Evolutionary conservation across 352 stramenopile species (phyloP).

Genomic region (Pythium dissotocum): DNA sequence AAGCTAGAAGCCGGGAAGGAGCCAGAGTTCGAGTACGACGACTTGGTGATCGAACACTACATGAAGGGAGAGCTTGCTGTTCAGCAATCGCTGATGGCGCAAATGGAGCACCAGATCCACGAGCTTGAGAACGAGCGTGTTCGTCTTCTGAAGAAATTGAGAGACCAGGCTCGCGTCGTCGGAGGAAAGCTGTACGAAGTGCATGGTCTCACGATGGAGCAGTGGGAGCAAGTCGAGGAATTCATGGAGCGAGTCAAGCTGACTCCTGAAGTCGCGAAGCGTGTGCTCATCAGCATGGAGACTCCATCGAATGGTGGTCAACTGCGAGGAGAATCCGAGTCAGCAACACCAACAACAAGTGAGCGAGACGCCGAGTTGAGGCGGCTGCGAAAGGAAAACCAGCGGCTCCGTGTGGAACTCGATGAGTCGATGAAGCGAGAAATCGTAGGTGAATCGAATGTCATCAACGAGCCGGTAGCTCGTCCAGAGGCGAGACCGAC

Average conservation of each 20-base stretch:
- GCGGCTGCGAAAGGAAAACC: slow-evolving; percentile 37
- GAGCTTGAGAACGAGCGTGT: slow-evolving; percentile 66
- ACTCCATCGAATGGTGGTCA: neutral
- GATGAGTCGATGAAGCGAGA: slow-evolving; percentile 13
- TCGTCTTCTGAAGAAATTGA: slow-evolving; percentile 52
- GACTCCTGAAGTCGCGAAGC: slow-evolving; percentile 54
- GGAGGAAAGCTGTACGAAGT: slow-evolving; percentile 55
- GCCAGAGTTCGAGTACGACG: slow-evolving; percentile 57
- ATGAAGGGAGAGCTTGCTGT: slow-evolving; percentile 60
- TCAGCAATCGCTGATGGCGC: slow-evolving; percentile 50
- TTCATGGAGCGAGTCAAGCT: slow-evolving; percentile 69
- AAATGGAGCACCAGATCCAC: slow-evolving; percentile 65
- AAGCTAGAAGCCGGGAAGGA: slow-evolving; percentile 56
- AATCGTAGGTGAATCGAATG: neutral
- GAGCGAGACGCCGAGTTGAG: neutral
- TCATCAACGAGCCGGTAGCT: neutral
- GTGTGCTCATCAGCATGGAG: slow-evolving; percentile 31
- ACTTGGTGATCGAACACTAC: slow-evolving; percentile 50
- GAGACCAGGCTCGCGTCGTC: slow-evolving; percentile 51
- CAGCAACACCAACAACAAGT: neutral
- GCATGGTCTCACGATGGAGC: slow-evolving; percentile 55
- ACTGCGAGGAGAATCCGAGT: neutral
- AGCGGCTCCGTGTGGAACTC: slow-evolving; percentile 34
- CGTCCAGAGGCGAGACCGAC: neutral
- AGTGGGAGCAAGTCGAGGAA: slow-evolving; percentile 59